Evolutionary conservation across 768 basidiomycete genomes (phyloP).

Genomic region (Tricholomella constricta): DNA sequence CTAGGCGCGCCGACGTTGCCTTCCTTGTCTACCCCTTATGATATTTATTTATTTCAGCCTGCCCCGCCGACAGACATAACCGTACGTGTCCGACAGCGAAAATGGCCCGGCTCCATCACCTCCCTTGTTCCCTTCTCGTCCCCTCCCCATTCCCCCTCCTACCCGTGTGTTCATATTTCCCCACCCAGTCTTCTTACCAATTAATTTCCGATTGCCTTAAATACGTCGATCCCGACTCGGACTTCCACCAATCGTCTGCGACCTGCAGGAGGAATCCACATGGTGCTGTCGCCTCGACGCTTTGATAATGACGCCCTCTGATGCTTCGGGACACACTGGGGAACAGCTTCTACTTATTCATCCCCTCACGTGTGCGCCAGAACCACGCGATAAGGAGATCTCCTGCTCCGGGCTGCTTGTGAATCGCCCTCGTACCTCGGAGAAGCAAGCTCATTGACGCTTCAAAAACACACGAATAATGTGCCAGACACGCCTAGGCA

Average conservation of each 20-base stretch:
- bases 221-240: background rate
- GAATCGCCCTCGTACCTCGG: background rate
- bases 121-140: too few species aligned
- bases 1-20: too few species aligned
- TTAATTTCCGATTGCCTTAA: background rate
- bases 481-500: too few species aligned
- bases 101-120: too few species aligned
- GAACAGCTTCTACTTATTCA: background rate
- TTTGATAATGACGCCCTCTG: background rate
- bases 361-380: background rate
- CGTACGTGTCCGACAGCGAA: too few species aligned
- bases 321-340: background rate
- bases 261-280: background rate
- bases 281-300: background rate
- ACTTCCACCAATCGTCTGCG: background rate
- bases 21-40: too few species aligned
- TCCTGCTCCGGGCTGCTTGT: background rate
- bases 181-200: background rate
- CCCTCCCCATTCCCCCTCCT: too few species aligned
- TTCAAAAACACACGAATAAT: too few species aligned
- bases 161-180: background rate
- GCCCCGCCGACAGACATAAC: too few species aligned
- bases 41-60: too few species aligned
- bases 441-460: too few species aligned
- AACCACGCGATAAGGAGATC: background rate